A percentile compares a stretch with the other conserved stretches of the same genome.
phyloP scores from a whole-genome alignment of 345 rosid genomes.

The Eucalyptus curtisii region DNA sequence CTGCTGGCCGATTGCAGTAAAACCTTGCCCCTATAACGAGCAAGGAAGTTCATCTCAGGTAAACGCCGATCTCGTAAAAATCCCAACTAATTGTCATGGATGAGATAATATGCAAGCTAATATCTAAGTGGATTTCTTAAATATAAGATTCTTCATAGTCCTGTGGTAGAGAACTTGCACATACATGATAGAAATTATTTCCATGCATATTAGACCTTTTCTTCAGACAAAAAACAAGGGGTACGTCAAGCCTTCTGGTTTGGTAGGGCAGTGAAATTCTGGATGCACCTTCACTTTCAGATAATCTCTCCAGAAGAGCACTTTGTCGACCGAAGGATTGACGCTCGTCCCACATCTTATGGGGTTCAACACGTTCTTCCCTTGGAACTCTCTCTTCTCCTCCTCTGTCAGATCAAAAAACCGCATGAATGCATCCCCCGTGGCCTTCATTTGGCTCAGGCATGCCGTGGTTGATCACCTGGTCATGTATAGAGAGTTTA shows the following conservation, averaged over 20 bases:
- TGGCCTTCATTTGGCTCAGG: constrained; percentile 2
- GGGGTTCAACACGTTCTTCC: constrained; percentile 21
- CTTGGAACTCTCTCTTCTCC: constrained; percentile 9
- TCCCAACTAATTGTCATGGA: background rate
- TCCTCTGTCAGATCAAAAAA: constrained; percentile 16
- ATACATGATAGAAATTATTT: background rate
- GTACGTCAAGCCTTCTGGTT: constrained; percentile 30
- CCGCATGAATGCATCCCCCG: background rate
- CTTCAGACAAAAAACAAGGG: background rate
- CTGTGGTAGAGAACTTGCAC: background rate
- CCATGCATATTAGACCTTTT: background rate
- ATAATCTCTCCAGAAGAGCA: constrained; percentile 26
- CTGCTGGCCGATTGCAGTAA: background rate
- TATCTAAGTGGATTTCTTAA: background rate
- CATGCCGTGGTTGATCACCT: constrained; percentile 18
- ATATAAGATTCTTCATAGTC: background rate
- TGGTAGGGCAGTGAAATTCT: constrained; percentile 21
- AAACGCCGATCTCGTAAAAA: background rate
- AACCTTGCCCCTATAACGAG: background rate
- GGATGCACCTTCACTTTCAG: constrained; percentile 32
- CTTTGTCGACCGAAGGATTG: constrained; percentile 6
- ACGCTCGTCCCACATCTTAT: constrained; percentile 24
- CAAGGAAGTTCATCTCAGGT: background rate
- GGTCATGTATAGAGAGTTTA: background rate
- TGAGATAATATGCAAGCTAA: background rate